Base-by-base conservation (phyloP, 257 asterid species). In the Coffea canephora region DNA sequence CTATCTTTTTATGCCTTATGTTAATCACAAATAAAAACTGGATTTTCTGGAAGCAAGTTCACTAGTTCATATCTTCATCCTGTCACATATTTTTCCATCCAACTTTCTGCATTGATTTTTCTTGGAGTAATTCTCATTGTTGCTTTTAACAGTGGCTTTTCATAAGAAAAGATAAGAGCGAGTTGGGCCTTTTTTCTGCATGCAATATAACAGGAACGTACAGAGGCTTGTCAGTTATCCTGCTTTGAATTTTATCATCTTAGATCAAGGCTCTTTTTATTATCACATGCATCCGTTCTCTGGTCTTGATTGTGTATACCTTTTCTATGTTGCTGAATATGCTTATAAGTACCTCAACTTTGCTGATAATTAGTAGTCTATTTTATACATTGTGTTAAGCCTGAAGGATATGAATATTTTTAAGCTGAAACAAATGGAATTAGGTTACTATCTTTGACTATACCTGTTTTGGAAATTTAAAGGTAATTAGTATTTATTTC, bases 181-280 rank as follows among this genome's bases (percentile, higher is more conserved):
- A 93, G 73, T 82, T 87, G 84, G 99, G 95, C 39, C 96, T 97
- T 61, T 95, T 88, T 88, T 90, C 97, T 81, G 87, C 97, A 31
- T 95, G 98, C 97, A 95, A 95, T 83, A 90, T 95, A 83, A 90
- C 98, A 61, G 99, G 99, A 78, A 93, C 99, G 46, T 95, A 93
- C 83, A 90, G 96, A 93, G 99, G 99, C 92, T 69, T 80, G 90
- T 83, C 71, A 76, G 62, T 76, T 84, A 46, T 80, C 80, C 77
- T 68, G 77, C n/a, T 86, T 9, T 12, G 23, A 34, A 27, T 36
- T 21, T 27, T 73, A 43, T 71, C 43, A 69, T 15, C 31, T 50
- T 4, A 11, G 39, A 31, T 15, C 25, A 39, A 61, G n/a, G 25
- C 31, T 21, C 66, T 19, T 27, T 8, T 41, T 36, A 61, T 67